Evolutionary conservation across 2,329 filamentous ascomycete genomes (phyloP), one percentile per base, ranked within the genome.

Genomic region (Fusarium sp.): DNA sequence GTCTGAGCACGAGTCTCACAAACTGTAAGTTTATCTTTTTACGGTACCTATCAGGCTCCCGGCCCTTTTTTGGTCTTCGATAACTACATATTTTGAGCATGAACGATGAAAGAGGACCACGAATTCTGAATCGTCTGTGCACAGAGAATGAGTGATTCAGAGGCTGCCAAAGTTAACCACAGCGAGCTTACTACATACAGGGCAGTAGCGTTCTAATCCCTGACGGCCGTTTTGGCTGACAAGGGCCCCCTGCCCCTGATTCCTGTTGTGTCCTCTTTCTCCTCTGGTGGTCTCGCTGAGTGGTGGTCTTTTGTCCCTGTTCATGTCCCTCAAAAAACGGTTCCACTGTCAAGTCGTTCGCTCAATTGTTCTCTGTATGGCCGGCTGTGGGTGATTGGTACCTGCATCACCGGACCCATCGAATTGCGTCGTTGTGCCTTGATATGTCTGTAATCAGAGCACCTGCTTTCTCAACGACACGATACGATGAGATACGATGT

Each of bases 181-280:
- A 48, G 51, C 33, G 42, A 17, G 20, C 60, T 31, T 36, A 48
- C 37, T 55, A 29, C 9, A 11, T 27, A 27, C 10, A 27, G 6
- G 25, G 10, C 13, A 13, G 15, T 17, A 67, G 53, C 37, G 51
- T 55, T 40, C 50, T 54, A 47, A 54, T 62, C 53, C 67, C 67
- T 63, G 67, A 46, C 29, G 57, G 65, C 68, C 67, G 68, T 69
- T 71, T 71, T 63, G 68, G 40, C 36, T 13, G 43, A 61, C 64
- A 63, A 29, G 67, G 56, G 27, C 14, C 29, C 52, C 53, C n/a
- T 58, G 35, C 51, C 51, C 58, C 54, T 52, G 45, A 23, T 37
- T 55, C 50, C 50, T 63, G 45, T 52, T 54, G 41, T 59, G 35
- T 49, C 39, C 36, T 58, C 40, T 37, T 53, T 42, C 39, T 56